Percentiles rank a stretch among this genome's conserved stretches.
Conservation (phyloP, 2,329 filamentous ascomycete genomes). For the Colletotrichum costaricense region DNA sequence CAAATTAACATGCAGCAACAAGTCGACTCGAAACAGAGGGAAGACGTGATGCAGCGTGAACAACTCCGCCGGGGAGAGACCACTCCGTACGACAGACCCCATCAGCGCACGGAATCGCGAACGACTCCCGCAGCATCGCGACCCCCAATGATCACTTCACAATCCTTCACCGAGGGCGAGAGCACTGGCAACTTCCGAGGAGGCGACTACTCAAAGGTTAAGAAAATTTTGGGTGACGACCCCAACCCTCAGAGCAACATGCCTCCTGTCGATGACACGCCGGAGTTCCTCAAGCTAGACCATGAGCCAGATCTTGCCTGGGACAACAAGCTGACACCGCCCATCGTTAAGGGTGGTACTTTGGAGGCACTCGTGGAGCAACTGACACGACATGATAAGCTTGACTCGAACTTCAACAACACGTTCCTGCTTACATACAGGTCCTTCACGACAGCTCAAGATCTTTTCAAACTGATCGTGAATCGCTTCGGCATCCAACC, state of each 20-base stretch:
- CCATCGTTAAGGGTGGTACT: conserved; percentile 88
- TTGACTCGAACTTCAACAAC: conserved; percentile 95
- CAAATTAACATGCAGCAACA: conserved; percentile 65
- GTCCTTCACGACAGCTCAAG: conserved; percentile 90
- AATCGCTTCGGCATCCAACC: conserved; percentile 94
- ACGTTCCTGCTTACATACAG: conserved; percentile 97
- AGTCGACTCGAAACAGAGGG: conserved; percentile 53
- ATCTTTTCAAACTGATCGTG: conserved; percentile 92
- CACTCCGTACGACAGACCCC: conserved; percentile 65
- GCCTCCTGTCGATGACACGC: conserved; percentile 77
- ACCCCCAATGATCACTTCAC: conserved; percentile 63
- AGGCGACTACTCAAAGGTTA: conserved; percentile 72
- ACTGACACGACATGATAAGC: conserved; percentile 92
- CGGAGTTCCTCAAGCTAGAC: conserved; percentile 87
- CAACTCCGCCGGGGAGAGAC: conserved; percentile 68
- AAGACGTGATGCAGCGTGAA: conserved; percentile 60
- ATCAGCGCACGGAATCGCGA: conserved; percentile 68
- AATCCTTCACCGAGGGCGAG: conserved; percentile 75
- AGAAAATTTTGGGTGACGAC: conserved; percentile 75
- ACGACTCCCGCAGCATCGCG: conserved; percentile 47
- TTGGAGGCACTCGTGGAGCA: conserved; percentile 92
- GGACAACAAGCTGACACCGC: conserved; percentile 81
- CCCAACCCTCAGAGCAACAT: conserved; percentile 60
- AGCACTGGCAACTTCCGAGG: conserved; percentile 65
- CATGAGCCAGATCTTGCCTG: conserved; percentile 91